Percentiles rank a stretch among this genome's conserved stretches.
Conservation (phyloP, 73 alveolate species). For the Paramecium sexaurelia region DNA sequence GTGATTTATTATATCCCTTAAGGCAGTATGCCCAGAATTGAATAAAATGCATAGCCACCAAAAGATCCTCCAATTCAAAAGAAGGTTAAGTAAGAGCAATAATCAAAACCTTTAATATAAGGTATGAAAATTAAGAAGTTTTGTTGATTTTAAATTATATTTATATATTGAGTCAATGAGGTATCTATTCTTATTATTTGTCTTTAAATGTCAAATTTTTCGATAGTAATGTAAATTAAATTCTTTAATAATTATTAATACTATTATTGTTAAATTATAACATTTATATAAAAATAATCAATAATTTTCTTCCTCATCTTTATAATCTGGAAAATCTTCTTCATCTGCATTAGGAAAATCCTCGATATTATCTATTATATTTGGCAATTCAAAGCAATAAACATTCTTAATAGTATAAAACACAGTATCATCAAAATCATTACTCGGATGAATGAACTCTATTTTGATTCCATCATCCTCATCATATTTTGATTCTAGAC, state of each 20-base stretch:
- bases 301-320: not conserved
- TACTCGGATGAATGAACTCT: not conserved
- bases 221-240: too few relatives aligned
- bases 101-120: not conserved
- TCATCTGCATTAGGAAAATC: not conserved
- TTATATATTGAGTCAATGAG: not conserved
- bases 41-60: not conserved
- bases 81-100: slow-evolving; percentile 8
- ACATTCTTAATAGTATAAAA: not conserved
- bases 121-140: not conserved
- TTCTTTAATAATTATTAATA: too few relatives aligned
- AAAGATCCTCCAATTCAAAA: slow-evolving; percentile 11
- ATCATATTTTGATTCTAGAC: not conserved
- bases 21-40: slow-evolving; percentile 12
- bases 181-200: too few relatives aligned
- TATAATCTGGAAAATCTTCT: slow-evolving; percentile 33
- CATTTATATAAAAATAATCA: not conserved
- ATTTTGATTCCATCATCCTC: not conserved
- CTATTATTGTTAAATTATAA: too few relatives aligned
- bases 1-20: slow-evolving; percentile 1
- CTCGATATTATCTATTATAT: not conserved
- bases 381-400: not conserved
- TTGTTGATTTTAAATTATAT: not conserved
- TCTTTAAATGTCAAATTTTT: too few relatives aligned
- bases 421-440: not conserved